Evolutionary conservation across 768 basidiomycete species (phyloP).

Genomic region (Sarcomyxa edulis): DNA sequence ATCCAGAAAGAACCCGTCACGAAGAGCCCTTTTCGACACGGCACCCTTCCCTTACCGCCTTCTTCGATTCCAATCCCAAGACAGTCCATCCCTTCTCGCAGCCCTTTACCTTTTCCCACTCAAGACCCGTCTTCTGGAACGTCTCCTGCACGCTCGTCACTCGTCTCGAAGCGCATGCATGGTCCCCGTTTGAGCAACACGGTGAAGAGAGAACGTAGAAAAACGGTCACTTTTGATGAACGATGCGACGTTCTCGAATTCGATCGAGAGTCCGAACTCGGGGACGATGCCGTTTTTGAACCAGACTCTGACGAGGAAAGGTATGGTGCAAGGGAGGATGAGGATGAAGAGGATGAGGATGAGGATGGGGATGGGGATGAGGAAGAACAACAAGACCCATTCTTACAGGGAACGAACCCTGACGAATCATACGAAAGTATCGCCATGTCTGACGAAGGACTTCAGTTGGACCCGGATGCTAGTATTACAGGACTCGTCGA

Average conservation of each 20-base stretch:
- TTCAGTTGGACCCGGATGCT: constrained; percentile 40
- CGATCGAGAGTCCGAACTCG: constrained; percentile 59
- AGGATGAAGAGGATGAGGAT: constrained; percentile 18
- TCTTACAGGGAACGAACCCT: constrained; percentile 28
- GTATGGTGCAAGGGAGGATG: constrained; percentile 7
- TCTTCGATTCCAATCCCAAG: constrained; percentile 14
- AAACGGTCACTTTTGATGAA: constrained; percentile 78
- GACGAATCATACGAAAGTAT: constrained; percentile 37
- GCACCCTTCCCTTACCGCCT: constrained; percentile 15
- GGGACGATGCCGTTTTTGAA: constrained; percentile 23
- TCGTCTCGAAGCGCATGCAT: constrained; percentile 68
- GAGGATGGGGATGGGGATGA: constrained; percentile 13
- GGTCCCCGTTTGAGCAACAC: constrained; percentile 64
- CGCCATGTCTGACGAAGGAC: constrained; percentile 32
- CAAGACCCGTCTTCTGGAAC: constrained; percentile 5
- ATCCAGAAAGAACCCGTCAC: constrained; percentile 73
- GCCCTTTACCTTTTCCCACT: constrained; percentile 8
- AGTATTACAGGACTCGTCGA: constrained; percentile 72
- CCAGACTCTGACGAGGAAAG: constrained; percentile 13
- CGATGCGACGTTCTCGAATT: constrained; percentile 82
- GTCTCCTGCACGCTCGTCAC: constrained; percentile 60
- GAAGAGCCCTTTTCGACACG: constrained; percentile 65
- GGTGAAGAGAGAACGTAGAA: constrained; percentile 50
- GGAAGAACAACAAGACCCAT: constrained; percentile 34
- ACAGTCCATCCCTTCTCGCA: constrained; percentile 5